A percentile compares a stretch with the other conserved stretches of the same genome.
These are phyloP conservation scores for Lyophyllum shimeji DNA, from an alignment of 768 basidiomycete genomes.

Conservation along the genomic window DNA sequence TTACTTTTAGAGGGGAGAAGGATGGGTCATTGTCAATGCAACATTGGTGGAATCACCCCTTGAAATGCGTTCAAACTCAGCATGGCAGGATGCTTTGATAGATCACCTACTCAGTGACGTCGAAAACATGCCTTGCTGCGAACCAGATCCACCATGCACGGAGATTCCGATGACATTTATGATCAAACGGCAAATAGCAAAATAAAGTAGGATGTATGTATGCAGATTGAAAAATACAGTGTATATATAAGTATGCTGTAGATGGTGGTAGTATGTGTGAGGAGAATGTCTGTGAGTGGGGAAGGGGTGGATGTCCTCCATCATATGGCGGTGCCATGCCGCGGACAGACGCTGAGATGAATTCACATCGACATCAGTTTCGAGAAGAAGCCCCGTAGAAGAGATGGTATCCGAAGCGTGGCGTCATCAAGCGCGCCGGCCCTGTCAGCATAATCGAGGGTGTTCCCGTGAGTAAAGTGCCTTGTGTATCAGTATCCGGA, in stretches of 20 bases:
- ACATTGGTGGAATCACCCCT: background rate
- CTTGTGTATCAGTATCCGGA: background rate
- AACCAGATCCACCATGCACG: constrained; percentile 12
- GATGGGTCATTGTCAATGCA: background rate
- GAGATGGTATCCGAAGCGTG: background rate
- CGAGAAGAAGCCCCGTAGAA: background rate
- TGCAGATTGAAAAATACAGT: constrained; percentile 9
- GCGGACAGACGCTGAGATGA: constrained; percentile 7
- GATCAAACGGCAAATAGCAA: background rate
- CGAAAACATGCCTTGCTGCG: background rate
- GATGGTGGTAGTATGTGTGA: constrained; percentile 8
- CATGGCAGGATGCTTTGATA: constrained; percentile 9
- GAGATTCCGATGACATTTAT: constrained; percentile 7
- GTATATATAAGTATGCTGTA: constrained; percentile 16
- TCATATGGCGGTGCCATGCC: constrained; percentile 9
- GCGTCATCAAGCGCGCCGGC: constrained; percentile 5
- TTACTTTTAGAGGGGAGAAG: background rate
- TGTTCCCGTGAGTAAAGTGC: background rate
- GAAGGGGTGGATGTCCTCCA: background rate
- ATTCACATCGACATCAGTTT: constrained; percentile 15
- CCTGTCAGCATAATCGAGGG: background rate
- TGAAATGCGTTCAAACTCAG: constrained; percentile 16
- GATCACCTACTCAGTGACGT: background rate
- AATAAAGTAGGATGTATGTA: constrained; percentile 13
- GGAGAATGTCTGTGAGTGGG: background rate